Base-by-base conservation (phyloP, 1,139 yeast genomes). In the Suhomyces wounanorum region DNA sequence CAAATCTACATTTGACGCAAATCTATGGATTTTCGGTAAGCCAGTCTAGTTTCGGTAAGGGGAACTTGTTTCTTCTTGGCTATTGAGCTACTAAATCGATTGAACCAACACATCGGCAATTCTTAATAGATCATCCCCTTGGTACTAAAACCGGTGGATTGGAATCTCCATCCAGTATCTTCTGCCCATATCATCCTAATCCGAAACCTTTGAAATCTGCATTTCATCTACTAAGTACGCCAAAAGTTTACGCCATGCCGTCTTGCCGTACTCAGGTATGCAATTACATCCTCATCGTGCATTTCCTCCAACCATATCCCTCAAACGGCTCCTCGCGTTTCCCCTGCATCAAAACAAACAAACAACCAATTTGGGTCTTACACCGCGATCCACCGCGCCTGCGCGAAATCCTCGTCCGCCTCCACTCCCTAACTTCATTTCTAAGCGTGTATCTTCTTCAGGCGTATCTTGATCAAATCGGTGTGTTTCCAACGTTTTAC, bases 341-440 rank as follows among this genome's bases (percentile, higher is more conserved):
- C 44, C 49, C 49, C 38, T 41, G 42, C 49, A 46, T 41, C 49
- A 46, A 46, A 46, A 46, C 49, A 46, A 46, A 46, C 49, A 46
- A 46, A 46, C 44, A 41, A n/a, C 45, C 49, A 11, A 9, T 41
- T 46, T 46, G 23, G 49, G 49, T 11, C 9, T n/a, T 28, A 33
- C 33, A 41, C 44, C 45, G 49, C 48, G 48, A 45, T 39, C 39
- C 47, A 30, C 47, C 48, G 48, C 48, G 48, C 44, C 48, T 45
- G 36, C 48, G 30, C 48, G 43, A 40, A 39, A 39, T 39, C 25
- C 36, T 40, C 49, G 44, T 37, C 45, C 40, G 45, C 49, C 44
- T 26, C 33, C 43, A 37, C 43, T 30, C 39, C 36, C 42, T 40
- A 44, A 30, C 33, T 23, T 23, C 28, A 44, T 23, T 36, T 39